A percentile compares a stretch with the other conserved stretches of the same genome.
Evolutionary conservation across 2,329 filamentous ascomycete genomes (phyloP).

Genomic region (Colletotrichum abscissum): DNA sequence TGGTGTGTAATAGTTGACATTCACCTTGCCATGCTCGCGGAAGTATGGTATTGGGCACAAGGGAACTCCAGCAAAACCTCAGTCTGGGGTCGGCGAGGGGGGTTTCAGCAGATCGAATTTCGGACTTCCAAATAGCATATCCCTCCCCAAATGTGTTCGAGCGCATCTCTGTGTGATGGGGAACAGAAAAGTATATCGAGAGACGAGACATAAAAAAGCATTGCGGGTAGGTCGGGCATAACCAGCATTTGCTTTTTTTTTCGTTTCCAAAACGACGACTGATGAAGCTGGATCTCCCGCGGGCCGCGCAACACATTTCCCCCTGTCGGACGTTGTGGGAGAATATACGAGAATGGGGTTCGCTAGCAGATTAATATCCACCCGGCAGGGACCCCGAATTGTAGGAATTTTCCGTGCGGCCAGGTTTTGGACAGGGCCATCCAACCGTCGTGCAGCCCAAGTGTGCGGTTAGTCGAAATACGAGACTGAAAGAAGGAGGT

Average conservation of each 20-base stretch:
- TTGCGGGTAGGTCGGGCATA: not conserved
- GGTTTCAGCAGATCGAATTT: not conserved
- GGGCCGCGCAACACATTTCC: slow-evolving; percentile 6
- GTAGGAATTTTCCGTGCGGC: slow-evolving; percentile 23
- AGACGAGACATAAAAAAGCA: not conserved
- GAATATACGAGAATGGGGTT: slow-evolving; percentile 25
- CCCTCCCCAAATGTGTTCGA: not conserved
- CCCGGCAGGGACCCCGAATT: slow-evolving; percentile 24
- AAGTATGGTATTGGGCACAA: not conserved
- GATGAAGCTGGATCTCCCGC: slow-evolving; percentile 14
- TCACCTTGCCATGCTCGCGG: not conserved
- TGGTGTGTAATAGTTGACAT: slow-evolving; percentile 18
- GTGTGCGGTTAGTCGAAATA: slow-evolving; percentile 21
- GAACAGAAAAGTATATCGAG: not conserved
- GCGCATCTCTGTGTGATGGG: not conserved
- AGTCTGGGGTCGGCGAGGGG: not conserved
- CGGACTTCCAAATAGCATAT: not conserved
- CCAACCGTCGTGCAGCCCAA: slow-evolving; percentile 7
- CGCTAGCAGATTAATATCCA: slow-evolving; percentile 26
- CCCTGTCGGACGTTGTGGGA: slow-evolving; percentile 7
- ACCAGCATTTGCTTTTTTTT: slow-evolving; percentile 1
- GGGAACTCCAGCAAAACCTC: not conserved
- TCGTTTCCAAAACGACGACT: not conserved
- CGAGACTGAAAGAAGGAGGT: slow-evolving; percentile 6
- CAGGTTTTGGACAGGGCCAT: slow-evolving; percentile 5